Base-by-base conservation (phyloP, 495 filamentous ascomycete genomes). In the Hypoxylon trugodes region DNA sequence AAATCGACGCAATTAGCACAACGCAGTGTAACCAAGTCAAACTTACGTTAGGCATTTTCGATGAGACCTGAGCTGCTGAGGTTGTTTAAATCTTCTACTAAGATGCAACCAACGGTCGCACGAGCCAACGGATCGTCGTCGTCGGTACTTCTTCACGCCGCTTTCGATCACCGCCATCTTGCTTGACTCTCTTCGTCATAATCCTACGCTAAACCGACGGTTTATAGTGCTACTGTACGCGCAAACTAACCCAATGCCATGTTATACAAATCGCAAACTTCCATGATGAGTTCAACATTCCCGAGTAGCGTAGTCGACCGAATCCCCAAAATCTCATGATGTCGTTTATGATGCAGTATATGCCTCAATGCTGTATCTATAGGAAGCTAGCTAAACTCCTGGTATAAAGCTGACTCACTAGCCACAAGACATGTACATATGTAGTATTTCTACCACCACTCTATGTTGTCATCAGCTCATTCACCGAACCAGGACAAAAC, bases 1-100 rank as follows among this genome's bases (percentile, higher is more conserved):
- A 16, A 19, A 18, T 4, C 21, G 33, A 22, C 13, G 9, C 25
- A 43, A 21, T 32, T 9, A 42, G 15, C 28, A 1, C n/a, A 24
- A 47, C 50, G 40, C 24, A 2, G 57, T 66, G 63, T 66, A 66
- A 61, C 57, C 2, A 47, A 40, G 24, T 51, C 57, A 66, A 58
- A 66, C 57, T 16, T 60, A 35, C 53, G 42, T 47, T 2, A 40
- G 26, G 6, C 22, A 26, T 37, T n/a, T 28, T 16, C 7, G 30
- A n/a, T 52, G 38, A 58, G 3, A 52, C 37, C 28, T 36, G 8
- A n/a, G n/a, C n/a, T n/a, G n/a, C n/a, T n/a, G n/a, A 10, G 13
- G 28, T 56, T 40, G 54, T 46, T 37, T 41, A 58, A 5, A 16
- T n/a, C 18, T 49, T 16, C 54, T 42, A 42, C 16, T 37, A 10